These are phyloP conservation scores for Pachysandra terminalis DNA, from an alignment of 164 flowering plant genomes.

Conservation along the genomic window DNA sequence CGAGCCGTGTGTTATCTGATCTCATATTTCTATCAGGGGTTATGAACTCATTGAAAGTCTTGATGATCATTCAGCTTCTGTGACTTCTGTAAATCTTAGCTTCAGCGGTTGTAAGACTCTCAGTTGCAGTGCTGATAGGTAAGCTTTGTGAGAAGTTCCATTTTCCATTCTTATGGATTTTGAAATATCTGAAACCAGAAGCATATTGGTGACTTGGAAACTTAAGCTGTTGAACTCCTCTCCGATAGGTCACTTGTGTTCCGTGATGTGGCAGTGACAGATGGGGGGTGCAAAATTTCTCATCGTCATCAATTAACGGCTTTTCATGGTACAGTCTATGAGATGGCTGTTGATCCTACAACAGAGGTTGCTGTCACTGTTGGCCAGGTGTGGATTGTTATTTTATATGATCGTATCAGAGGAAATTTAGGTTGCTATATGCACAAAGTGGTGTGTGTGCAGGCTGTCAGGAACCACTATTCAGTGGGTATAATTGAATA, in stretches of 20 bases:
- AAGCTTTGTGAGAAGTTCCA: slow-evolving; percentile 4
- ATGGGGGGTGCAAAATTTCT: slow-evolving; percentile 27
- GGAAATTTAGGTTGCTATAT: background rate
- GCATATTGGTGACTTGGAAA: background rate
- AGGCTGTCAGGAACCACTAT: background rate
- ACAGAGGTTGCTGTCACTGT: slow-evolving; percentile 56
- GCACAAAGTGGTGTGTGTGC: background rate
- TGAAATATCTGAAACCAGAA: background rate
- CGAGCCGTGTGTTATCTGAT: slow-evolving; percentile 1
- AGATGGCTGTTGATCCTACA: slow-evolving; percentile 59
- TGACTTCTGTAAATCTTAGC: slow-evolving; percentile 51
- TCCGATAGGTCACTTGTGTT: slow-evolving; percentile 50
- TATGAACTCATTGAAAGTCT: slow-evolving; percentile 53
- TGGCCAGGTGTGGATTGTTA: slow-evolving; percentile 45
- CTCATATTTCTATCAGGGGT: slow-evolving; percentile 39
- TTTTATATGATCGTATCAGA: background rate
- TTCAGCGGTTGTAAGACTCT: slow-evolving; percentile 43
- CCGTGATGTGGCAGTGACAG: slow-evolving; percentile 40
- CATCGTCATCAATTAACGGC: slow-evolving; percentile 44
- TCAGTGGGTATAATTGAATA: background rate
- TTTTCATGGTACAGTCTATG: slow-evolving; percentile 55
- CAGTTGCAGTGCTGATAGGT: slow-evolving; percentile 77
- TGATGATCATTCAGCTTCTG: slow-evolving; percentile 69
- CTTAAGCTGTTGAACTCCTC: slow-evolving; percentile 5
- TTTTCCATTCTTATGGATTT: slow-evolving; percentile 1